phyloP scores from a whole-genome alignment of 83 land plant species.

The Thuja plicata region DNA sequence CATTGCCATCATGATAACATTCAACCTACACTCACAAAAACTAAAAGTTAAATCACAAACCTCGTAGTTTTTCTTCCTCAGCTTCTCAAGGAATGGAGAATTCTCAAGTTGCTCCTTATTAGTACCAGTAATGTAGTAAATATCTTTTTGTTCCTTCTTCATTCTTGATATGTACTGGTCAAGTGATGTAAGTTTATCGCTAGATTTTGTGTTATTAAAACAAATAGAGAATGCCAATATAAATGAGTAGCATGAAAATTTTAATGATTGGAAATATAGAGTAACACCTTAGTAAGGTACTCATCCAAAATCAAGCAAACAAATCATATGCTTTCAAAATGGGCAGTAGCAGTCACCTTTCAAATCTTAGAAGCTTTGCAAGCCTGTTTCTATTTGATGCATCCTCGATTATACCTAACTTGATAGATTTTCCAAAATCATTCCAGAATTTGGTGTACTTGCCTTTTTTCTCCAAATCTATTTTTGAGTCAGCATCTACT shows the following conservation, averaged over 20 bases:
- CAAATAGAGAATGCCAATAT: neutral
- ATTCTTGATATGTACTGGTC: slow-evolving; percentile 93
- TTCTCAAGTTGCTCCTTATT: slow-evolving; percentile 88
- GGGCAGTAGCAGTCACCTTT: slow-evolving; percentile 48
- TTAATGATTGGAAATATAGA: neutral
- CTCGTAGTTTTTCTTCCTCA: slow-evolving; percentile 91
- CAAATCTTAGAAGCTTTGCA: slow-evolving; percentile 92
- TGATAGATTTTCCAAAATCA: slow-evolving; percentile 95
- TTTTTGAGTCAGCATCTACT: slow-evolving; percentile 26
- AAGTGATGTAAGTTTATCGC: slow-evolving; percentile 79
- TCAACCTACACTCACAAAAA: neutral
- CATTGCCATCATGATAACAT: too few relatives aligned
- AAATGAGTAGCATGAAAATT: neutral
- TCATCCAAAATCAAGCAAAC: neutral
- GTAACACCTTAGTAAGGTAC: neutral
- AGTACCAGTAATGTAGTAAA: slow-evolving; percentile 88
- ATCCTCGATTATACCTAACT: slow-evolving; percentile 98
- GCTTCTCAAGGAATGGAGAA: slow-evolving; percentile 94
- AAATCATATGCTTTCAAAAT: neutral
- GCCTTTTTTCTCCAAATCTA: slow-evolving; percentile 77
- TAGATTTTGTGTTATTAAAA: slow-evolving; percentile 72
- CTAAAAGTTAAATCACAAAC: slow-evolving; percentile 31
- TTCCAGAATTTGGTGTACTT: slow-evolving; percentile 95
- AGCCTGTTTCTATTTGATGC: slow-evolving; percentile 92
- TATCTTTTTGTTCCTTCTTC: slow-evolving; percentile 75